Percentiles rank a stretch among this genome's conserved stretches.
phyloP scores from a whole-genome alignment of 306 rosid genomes.

The Rosa persica region DNA sequence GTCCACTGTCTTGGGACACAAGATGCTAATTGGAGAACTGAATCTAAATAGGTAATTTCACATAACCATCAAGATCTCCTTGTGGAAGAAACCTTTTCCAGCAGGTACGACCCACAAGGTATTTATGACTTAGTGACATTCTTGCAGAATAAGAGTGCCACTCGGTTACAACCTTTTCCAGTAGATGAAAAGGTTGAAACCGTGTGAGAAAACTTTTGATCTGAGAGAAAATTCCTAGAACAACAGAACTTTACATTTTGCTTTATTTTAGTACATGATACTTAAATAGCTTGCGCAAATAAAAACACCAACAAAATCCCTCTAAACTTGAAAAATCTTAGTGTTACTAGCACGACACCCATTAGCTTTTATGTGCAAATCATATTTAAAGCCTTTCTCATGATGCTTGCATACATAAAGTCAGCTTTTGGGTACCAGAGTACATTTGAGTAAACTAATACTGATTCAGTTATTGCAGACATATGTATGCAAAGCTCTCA shows the following conservation, averaged over 20 bases:
- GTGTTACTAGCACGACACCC: neutral
- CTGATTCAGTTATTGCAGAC: neutral
- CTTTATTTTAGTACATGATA: neutral
- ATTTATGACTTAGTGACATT: neutral
- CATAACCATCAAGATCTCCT: neutral
- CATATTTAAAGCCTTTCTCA: neutral
- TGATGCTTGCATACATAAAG: neutral
- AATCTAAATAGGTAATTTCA: neutral
- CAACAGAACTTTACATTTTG: neutral
- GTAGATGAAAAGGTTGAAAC: too few species aligned
- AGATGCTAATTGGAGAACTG: neutral
- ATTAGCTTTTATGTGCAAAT: neutral
- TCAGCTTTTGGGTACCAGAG: neutral
- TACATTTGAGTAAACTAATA: neutral
- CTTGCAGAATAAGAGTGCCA: neutral
- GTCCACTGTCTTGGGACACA: neutral
- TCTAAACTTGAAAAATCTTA: neutral
- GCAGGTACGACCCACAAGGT: neutral
- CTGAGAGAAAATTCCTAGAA: neutral
- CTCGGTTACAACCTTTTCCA: too few species aligned
- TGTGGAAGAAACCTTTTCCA: neutral
- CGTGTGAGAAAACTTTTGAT: neutral
- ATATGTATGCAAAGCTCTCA: neutral
- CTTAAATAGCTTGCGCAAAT: neutral
- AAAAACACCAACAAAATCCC: neutral